Percentiles rank a stretch among this genome's conserved stretches.
Evolutionary conservation across 2,329 filamentous ascomycete species (phyloP).

Genomic region (Pestalotiopsis sp.): DNA sequence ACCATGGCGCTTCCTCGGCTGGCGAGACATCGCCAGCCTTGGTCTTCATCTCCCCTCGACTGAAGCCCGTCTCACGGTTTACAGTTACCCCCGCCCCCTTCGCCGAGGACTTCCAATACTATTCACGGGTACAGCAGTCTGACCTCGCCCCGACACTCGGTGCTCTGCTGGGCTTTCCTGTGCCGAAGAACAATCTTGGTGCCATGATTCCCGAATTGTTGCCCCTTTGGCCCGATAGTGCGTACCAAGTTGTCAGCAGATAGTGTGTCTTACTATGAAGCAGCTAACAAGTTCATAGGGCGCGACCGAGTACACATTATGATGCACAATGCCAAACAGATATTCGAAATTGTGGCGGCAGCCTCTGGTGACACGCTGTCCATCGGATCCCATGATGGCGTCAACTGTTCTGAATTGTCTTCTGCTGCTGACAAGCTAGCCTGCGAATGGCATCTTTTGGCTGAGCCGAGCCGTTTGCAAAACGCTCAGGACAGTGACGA

Average conservation of each 20-base stretch:
- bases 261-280: not conserved
- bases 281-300: constrained; percentile 5
- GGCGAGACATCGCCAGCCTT: constrained; percentile 94
- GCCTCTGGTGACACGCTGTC: constrained; percentile 62
- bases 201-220: constrained; percentile 81
- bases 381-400: constrained; percentile 25
- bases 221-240: constrained; percentile 72
- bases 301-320: constrained; percentile 48
- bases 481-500: not conserved
- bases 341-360: constrained; percentile 74
- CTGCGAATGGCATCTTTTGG: constrained; percentile 65
- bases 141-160: constrained; percentile 90
- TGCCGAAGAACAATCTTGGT: constrained; percentile 88
- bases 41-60: constrained; percentile 85
- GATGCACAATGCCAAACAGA: constrained; percentile 77
- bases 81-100: constrained; percentile 57
- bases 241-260: constrained; percentile 24
- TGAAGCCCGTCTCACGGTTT: constrained; percentile 56
- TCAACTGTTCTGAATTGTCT: constrained; percentile 37
- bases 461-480: not conserved
- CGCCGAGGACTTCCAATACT: constrained; percentile 78
- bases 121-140: constrained; percentile 85
- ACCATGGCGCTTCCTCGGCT: constrained; percentile 90
- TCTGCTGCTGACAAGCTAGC: constrained; percentile 59
- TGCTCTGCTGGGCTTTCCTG: constrained; percentile 81